A percentile compares a stretch with the other conserved stretches of the same genome.
phyloP scores from a whole-genome alignment of 441 rosid genomes.

The Biscutella auriculata region DNA sequence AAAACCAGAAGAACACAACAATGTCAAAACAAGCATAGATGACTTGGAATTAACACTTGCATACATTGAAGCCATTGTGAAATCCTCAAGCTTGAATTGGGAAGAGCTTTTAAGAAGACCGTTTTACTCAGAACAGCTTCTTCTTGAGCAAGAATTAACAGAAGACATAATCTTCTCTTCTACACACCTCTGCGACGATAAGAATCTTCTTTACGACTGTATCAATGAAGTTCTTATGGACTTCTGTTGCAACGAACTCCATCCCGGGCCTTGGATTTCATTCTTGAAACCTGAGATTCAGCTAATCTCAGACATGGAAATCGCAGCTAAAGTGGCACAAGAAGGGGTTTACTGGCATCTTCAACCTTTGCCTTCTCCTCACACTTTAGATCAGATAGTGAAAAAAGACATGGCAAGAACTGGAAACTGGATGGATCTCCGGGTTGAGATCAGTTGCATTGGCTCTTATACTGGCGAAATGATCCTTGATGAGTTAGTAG shows the following conservation, averaged over 20 bases:
- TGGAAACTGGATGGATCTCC: slow-evolving; percentile 76
- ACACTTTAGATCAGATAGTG: slow-evolving; percentile 63
- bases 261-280: slow-evolving; percentile 52
- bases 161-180: slow-evolving; percentile 42
- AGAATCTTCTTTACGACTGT: slow-evolving; percentile 56
- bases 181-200: slow-evolving; percentile 44
- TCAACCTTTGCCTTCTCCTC: slow-evolving; percentile 43
- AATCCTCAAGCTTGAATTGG: slow-evolving; percentile 53
- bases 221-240: slow-evolving; percentile 72
- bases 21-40: slow-evolving; percentile 29
- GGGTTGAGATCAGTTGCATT: slow-evolving; percentile 38
- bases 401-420: slow-evolving; percentile 63
- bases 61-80: slow-evolving; percentile 49
- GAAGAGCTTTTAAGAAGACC: slow-evolving; percentile 49
- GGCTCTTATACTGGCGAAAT: slow-evolving; percentile 44
- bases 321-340: slow-evolving; percentile 46
- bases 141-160: slow-evolving; percentile 48
- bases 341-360: slow-evolving; percentile 69
- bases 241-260: slow-evolving; percentile 24
- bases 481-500: slow-evolving; percentile 62
- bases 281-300: slow-evolving; percentile 37
- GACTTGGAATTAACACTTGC: slow-evolving; percentile 34
- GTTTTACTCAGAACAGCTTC: slow-evolving; percentile 47
- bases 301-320: slow-evolving; percentile 33
- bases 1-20: slow-evolving; percentile 28